Evolutionary conservation across 257 asterid genomes (phyloP).

Genomic region (Ajuga chamaepitys): DNA sequence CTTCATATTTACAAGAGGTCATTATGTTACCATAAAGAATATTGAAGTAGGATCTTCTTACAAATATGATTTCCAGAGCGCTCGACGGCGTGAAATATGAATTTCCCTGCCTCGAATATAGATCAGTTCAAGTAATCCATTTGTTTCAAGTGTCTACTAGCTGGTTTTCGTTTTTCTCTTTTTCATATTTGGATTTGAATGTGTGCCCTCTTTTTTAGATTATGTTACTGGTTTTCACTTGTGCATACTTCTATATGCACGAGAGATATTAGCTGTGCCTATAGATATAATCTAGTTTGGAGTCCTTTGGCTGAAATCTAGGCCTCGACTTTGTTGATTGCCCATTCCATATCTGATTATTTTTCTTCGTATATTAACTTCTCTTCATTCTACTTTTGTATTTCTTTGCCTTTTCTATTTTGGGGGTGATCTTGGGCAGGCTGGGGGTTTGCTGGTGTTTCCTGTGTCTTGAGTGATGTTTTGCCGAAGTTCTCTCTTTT

Average conservation of each 20-base stretch:
- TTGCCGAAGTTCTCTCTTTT: not conserved
- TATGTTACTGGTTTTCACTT: not conserved
- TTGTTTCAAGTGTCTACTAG: not conserved
- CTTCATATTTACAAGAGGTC: not conserved
- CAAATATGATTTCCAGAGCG: too few relatives aligned
- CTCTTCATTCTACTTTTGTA: not conserved
- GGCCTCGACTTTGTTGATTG: slow-evolving; percentile 1
- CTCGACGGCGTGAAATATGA: too few relatives aligned
- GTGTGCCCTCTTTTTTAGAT: not conserved
- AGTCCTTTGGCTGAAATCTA: not conserved
- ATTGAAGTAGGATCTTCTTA: too few relatives aligned
- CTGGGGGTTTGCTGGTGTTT: not conserved
- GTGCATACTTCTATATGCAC: not conserved
- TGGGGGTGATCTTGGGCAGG: not conserved
- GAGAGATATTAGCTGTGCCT: not conserved
- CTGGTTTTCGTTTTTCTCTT: not conserved
- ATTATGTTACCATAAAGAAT: not conserved
- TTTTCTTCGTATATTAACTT: not conserved
- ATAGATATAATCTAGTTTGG: not conserved
- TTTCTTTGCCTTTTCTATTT: too few relatives aligned
- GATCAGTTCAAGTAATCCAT: not conserved
- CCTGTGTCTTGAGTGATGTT: not conserved
- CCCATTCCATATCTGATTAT: not conserved
- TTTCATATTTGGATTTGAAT: too few relatives aligned
- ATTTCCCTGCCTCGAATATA: not conserved